Conservation (phyloP, 2,329 filamentous ascomycete species). For the Calonectria ilicicola region DNA sequence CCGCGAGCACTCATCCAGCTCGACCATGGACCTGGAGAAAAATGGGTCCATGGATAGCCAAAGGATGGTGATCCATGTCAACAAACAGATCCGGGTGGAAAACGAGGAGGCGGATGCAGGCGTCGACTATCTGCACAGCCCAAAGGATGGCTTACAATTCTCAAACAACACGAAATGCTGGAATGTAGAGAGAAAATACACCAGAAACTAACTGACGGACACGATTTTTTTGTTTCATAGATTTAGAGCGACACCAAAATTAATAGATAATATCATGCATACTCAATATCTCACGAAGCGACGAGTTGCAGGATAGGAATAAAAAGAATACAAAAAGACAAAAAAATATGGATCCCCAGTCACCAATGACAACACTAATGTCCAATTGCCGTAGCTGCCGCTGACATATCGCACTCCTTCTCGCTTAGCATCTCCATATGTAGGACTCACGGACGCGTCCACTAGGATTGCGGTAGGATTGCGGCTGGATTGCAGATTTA, state of each 20-base stretch:
- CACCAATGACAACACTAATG: background rate
- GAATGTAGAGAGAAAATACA: constrained; percentile 10
- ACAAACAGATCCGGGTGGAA: constrained; percentile 22
- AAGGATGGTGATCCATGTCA: constrained; percentile 27
- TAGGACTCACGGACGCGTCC: too few species aligned
- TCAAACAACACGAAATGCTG: constrained; percentile 9
- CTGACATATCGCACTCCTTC: background rate
- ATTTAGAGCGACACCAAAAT: background rate
- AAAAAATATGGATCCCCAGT: background rate
- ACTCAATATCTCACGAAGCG: background rate
- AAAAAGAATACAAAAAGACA: background rate
- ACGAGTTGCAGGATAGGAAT: background rate
- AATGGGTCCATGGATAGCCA: background rate
- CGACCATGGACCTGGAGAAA: constrained; percentile 18
- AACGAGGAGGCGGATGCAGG: background rate
- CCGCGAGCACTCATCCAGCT: background rate
- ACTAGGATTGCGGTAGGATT: too few species aligned
- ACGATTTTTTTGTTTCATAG: background rate
- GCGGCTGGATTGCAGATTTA: too few species aligned
- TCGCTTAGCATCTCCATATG: too few species aligned
- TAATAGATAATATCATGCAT: background rate
- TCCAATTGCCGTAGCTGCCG: background rate
- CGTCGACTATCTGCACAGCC: background rate
- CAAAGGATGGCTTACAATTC: background rate
- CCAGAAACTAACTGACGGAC: background rate